Evolutionary conservation across 179 eudicot species (phyloP), one percentile per base, ranked within the genome.

Genomic region (Vitellaria paradoxa): DNA sequence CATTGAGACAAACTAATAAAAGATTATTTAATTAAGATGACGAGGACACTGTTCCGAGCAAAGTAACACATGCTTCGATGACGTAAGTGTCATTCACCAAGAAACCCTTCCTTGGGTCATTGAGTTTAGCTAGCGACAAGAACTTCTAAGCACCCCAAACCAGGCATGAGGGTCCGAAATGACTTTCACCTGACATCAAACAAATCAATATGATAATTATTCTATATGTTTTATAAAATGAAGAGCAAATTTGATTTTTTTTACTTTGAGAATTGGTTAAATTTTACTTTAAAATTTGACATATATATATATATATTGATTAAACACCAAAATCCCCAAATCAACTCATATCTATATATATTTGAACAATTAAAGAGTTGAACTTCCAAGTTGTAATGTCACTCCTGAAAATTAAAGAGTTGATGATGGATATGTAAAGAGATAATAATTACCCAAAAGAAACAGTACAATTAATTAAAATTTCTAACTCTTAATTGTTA

Each of bases 61-160:
- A 26, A 4, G 79, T 42, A 63, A 80, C 72, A 6, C 64, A 37
- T 23, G 76, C 80, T 70, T 80, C 83, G 8, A 76, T 71, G 40
- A 47, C 59, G 68, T 37, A 65, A 7, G 68, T 37, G 72, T 76
- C 67, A 5, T 55, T 72, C 40, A 80, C 76, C 74, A 80, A 70
- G 61, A 61, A 75, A 14, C 76, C 67, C n/a, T 70, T 63, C 15
- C 45, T 75, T 63, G 52, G 67, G 50, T 80, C 76, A 18, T 40
- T 69, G n/a, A 80, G 66, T 76, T 80, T 80, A 52, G 79, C 72
- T 20, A 76, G 13, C 18, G 83, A 70, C 72, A 80, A 21, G 21
- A 76, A 80, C 21, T 70, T 80, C 40, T 49, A 72, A 14, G 67
- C 64, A 60, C 83, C 83, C 79, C 59, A 80, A 7, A 0, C 42